Base-by-base conservation (phyloP, 257 asterid species). In the Fraxinus cuspidata region DNA sequence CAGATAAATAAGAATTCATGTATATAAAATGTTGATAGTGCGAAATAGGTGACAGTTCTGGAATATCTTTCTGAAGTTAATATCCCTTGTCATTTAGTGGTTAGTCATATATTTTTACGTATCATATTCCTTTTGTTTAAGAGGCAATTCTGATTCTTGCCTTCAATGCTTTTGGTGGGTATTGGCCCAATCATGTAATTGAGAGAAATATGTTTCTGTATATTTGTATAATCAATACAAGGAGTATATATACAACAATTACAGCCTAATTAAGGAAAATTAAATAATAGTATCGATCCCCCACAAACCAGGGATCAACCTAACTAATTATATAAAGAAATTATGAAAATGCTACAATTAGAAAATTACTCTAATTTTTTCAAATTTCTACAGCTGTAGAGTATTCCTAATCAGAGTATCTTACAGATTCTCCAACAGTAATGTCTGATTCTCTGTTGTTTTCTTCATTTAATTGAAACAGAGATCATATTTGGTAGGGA, bases 401-500 rank as follows among this genome's bases (percentile, higher is more conserved):
- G 3, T 63, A 15, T 63, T 63, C 19, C 18, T 25, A 25, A 25
- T 63, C 7, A 25, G 18, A 10, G 16, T 2, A 25, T 27, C 69
- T 25, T 63, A 10, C 34, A 11, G 15, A 63, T 63, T 63, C 32
- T 25, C 34, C 19, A 18, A 16, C 66, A 23, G 34, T 35, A 19
- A 10, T 19, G 65, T 74, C 34, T 74, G 47, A 32, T 79, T 38
- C n/a, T 74, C 31, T 70, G 60, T 32, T 84, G 71, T 77, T 75
- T 38, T 42, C 74, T 77, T 78, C 28, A 72, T 51, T 29, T 64
- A 72, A 58, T 74, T 83, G 74, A 28, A 64, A 74, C 94, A 96
- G 98, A 88, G 71, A 90, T 92, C 74, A 90, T 96, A 72, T 85
- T 92, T 69, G 84, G 89, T 38, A 88, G 85, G 77, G 91, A 88